These are phyloP conservation scores for Gautieria morchelliformis DNA, from an alignment of 768 basidiomycete species.

Conservation along the genomic window DNA sequence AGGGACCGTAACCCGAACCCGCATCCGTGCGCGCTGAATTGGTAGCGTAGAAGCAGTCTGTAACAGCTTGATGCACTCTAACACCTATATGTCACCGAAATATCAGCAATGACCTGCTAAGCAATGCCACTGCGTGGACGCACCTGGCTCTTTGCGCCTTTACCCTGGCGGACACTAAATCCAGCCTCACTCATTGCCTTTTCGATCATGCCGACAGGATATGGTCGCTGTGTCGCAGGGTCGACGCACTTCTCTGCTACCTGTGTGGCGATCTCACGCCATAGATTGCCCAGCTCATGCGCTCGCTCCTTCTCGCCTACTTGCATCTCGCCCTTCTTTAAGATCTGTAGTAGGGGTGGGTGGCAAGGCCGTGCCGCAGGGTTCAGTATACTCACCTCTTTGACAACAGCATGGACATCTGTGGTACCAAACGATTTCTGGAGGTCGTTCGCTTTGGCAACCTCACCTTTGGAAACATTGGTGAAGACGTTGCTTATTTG, in stretches of 20 bases:
- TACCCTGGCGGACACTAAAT: slow-evolving; percentile 80
- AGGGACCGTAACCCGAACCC: slow-evolving; percentile 75
- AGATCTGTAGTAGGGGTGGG: slow-evolving; percentile 43
- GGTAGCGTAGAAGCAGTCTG: slow-evolving; percentile 80
- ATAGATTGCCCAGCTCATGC: slow-evolving; percentile 74
- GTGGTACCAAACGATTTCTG: slow-evolving; percentile 84
- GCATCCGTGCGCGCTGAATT: slow-evolving; percentile 90
- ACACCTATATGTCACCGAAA: slow-evolving; percentile 42
- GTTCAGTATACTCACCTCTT: slow-evolving; percentile 47
- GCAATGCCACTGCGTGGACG: slow-evolving; percentile 10
- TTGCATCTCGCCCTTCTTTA: slow-evolving; percentile 94
- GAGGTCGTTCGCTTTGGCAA: slow-evolving; percentile 82
- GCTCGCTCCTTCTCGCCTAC: slow-evolving; percentile 95
- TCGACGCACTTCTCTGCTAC: slow-evolving; percentile 96
- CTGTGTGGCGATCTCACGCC: slow-evolving; percentile 85
- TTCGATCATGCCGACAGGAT: slow-evolving; percentile 93
- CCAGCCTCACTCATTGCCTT: slow-evolving; percentile 96
- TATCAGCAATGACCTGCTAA: not conserved
- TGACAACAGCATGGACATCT: slow-evolving; percentile 61
- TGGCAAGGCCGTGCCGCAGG: not conserved
- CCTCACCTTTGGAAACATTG: slow-evolving; percentile 94
- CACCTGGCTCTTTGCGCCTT: slow-evolving; percentile 92
- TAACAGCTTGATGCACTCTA: slow-evolving; percentile 78
- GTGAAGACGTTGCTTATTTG: slow-evolving; percentile 94
- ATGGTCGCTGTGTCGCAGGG: slow-evolving; percentile 78